phyloP scores from a whole-genome alignment of 495 filamentous ascomycete genomes.

The Penicillium silybi region DNA sequence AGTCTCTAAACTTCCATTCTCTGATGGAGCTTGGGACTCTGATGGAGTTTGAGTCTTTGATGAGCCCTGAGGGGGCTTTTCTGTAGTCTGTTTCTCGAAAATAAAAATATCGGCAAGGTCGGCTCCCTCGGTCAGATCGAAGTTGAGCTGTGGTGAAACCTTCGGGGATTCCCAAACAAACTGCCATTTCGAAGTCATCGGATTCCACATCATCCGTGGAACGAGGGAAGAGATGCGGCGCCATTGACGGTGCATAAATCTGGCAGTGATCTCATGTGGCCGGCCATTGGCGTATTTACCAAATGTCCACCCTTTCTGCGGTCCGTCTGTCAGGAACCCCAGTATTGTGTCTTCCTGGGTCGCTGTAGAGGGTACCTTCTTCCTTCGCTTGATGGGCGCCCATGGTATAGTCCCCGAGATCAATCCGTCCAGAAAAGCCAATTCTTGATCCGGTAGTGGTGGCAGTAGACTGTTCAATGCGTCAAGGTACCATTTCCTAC shows the following conservation, averaged over 20 bases:
- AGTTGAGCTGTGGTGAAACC: slow-evolving; percentile 6
- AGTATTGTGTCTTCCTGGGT: slow-evolving; percentile 3
- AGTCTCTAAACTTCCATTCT: not conserved
- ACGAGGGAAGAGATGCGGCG: slow-evolving; percentile 36
- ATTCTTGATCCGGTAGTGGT: slow-evolving; percentile 66
- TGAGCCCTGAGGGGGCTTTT: not conserved
- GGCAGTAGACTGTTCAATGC: slow-evolving; percentile 59
- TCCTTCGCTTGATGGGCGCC: slow-evolving; percentile 36
- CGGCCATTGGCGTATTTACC: slow-evolving; percentile 26
- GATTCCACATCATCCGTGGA: slow-evolving; percentile 31
- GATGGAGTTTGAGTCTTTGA: not conserved
- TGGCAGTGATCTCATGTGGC: slow-evolving; percentile 37
- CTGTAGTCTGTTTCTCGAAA: not conserved
- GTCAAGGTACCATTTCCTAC: slow-evolving; percentile 54
- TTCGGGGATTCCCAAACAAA: slow-evolving; percentile 29
- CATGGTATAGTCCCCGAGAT: slow-evolving; percentile 48
- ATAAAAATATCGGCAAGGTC: slow-evolving; percentile 10
- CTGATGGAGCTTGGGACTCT: too few species aligned
- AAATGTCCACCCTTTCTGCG: slow-evolving; percentile 35
- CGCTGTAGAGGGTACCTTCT: slow-evolving; percentile 2
- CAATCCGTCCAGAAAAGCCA: slow-evolving; percentile 56
- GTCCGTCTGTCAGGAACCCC: slow-evolving; percentile 28
- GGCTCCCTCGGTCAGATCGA: slow-evolving; percentile 8
- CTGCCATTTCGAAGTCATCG: slow-evolving; percentile 4
- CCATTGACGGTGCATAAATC: slow-evolving; percentile 47